These are phyloP conservation scores for Rossbeevera mucosa DNA, from an alignment of 768 basidiomycete genomes.

Conservation along the genomic window DNA sequence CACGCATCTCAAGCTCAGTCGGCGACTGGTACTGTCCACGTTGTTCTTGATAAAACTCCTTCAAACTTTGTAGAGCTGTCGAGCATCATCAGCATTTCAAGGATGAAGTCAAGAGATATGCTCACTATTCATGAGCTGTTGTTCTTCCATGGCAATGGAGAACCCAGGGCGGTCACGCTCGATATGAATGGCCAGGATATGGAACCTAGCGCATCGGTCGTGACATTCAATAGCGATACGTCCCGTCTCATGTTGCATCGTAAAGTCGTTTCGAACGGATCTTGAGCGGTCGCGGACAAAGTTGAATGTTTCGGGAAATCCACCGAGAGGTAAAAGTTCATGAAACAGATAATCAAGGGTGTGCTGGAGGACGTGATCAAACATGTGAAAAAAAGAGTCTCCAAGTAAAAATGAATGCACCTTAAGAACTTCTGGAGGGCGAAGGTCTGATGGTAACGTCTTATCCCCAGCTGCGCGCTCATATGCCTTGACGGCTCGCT, in stretches of 20 bases:
- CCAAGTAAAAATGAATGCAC: constrained; percentile 34
- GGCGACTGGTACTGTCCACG: constrained; percentile 61
- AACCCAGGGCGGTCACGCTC: constrained; percentile 55
- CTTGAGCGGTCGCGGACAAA: constrained; percentile 94
- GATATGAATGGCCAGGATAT: constrained; percentile 76
- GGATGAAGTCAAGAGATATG: constrained; percentile 4
- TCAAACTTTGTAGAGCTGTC: constrained; percentile 86
- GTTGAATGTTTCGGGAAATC: constrained; percentile 65
- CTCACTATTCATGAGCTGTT: constrained; percentile 89
- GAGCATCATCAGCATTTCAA: background rate
- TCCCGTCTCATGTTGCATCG: constrained; percentile 83
- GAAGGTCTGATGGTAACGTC: constrained; percentile 83
- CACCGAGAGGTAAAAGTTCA: constrained; percentile 63
- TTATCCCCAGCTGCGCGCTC: constrained; percentile 94
- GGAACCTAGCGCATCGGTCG: constrained; percentile 91
- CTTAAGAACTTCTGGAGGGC: constrained; percentile 81
- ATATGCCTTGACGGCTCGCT: constrained; percentile 89
- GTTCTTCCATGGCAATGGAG: constrained; percentile 70
- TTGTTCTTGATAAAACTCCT: constrained; percentile 90
- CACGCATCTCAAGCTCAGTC: constrained; percentile 91
- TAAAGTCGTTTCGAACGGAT: constrained; percentile 88
- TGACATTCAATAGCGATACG: constrained; percentile 81
- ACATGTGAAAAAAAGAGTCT: background rate
- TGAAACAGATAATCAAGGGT: constrained; percentile 94
- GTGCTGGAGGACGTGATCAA: constrained; percentile 38